Percentiles rank a stretch among this genome's conserved stretches.
Evolutionary conservation across 1,284 basidiomycete genomes (phyloP).

Genomic region (Ganoderma leucocontextum): DNA sequence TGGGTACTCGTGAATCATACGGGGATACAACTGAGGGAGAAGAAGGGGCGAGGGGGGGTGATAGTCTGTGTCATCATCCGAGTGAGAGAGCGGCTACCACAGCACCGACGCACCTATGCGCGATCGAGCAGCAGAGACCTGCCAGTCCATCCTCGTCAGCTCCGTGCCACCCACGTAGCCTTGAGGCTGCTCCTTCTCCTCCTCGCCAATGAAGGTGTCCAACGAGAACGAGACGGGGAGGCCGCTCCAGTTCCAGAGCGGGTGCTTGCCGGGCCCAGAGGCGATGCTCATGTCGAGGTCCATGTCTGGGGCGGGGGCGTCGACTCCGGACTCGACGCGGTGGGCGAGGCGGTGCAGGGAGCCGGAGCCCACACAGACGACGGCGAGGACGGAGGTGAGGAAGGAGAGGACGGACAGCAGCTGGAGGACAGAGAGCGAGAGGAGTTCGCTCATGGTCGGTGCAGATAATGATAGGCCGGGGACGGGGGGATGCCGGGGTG

Average conservation of each 20-base stretch:
- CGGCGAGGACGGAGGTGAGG: conserved; percentile 43
- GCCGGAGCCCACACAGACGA: conserved; percentile 43
- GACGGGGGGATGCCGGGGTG: conserved; percentile 24
- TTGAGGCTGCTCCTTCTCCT: conserved; percentile 37
- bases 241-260: conserved; percentile 42
- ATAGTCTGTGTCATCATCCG: not conserved
- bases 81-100: not conserved
- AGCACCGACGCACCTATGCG: conserved; percentile 33
- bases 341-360: conserved; percentile 40
- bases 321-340: conserved; percentile 36
- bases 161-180: conserved; percentile 41
- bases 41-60: conserved; percentile 11
- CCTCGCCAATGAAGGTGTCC: conserved; percentile 40
- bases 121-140: conserved; percentile 33
- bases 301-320: conserved; percentile 33
- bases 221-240: conserved; percentile 42
- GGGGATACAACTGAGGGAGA: conserved; percentile 32
- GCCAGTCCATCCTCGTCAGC: conserved; percentile 43
- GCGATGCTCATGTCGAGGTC: conserved; percentile 31
- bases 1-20: conserved; percentile 40
- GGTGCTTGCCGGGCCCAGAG: conserved; percentile 30
- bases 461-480: conserved; percentile 16
- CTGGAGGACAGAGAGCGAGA: conserved; percentile 45
- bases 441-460: conserved; percentile 40
- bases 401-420: conserved; percentile 45